These are phyloP conservation scores for Solanum tarijense DNA, from an alignment of 257 asterid species.

Conservation along the genomic window DNA sequence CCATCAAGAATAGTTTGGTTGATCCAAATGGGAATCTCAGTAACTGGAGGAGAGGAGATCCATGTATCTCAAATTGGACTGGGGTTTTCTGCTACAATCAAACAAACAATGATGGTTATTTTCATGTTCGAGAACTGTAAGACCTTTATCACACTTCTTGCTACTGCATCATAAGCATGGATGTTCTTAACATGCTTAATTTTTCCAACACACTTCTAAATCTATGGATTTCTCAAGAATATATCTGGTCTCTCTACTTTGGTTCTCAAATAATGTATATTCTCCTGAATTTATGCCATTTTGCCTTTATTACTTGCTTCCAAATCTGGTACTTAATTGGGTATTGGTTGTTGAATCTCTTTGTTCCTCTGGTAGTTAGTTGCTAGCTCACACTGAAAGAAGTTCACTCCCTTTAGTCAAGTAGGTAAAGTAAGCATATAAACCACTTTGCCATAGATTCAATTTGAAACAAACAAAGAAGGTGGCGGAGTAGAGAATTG, in stretches of 20 bases:
- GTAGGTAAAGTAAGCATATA: background rate
- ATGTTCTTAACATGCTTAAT: background rate
- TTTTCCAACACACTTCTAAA: background rate
- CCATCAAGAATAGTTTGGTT: constrained; percentile 41
- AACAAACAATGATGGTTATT: constrained; percentile 47
- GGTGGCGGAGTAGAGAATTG: background rate
- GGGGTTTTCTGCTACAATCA: constrained; percentile 59
- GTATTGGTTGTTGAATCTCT: background rate
- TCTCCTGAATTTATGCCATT: background rate
- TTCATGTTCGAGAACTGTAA: constrained; percentile 80
- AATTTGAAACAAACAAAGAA: background rate
- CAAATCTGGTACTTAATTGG: background rate
- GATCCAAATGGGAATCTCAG: constrained; percentile 56
- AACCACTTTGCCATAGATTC: background rate
- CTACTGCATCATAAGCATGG: background rate
- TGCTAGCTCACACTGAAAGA: background rate
- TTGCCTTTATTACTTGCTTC: background rate
- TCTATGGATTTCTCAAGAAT: background rate
- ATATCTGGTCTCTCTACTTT: background rate
- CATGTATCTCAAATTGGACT: constrained; percentile 76
- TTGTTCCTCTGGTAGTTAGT: background rate
- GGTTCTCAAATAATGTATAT: background rate
- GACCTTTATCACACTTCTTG: constrained; percentile 12
- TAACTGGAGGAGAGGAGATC: constrained; percentile 75
- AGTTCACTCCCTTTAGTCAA: background rate